Evolutionary conservation across 306 rosid genomes (phyloP).

Genomic region (Ziziphus jujuba): DNA sequence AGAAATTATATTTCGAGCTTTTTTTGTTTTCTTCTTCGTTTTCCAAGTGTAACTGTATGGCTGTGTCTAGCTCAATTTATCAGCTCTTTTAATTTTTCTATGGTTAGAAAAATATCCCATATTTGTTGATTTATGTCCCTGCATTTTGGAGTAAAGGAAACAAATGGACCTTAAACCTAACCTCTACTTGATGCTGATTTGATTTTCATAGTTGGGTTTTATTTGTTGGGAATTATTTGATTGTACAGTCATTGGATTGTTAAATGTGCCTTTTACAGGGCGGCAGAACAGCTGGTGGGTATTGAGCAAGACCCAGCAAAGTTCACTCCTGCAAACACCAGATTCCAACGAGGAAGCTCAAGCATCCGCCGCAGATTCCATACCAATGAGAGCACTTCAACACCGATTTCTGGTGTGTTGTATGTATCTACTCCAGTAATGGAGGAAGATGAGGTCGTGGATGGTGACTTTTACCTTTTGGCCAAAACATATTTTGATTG

Average conservation of each 20-base stretch:
- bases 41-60: not conserved
- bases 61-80: not conserved
- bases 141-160: not conserved
- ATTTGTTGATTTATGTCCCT: not conserved
- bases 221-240: not conserved
- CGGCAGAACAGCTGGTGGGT: conserved; percentile 86
- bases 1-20: too few species aligned
- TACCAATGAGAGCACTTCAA: conserved; percentile 50
- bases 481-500: conserved; percentile 91
- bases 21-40: not conserved
- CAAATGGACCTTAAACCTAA: not conserved
- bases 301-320: conserved; percentile 88
- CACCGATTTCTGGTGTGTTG: conserved; percentile 75
- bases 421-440: conserved; percentile 85
- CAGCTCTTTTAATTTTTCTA: too few species aligned
- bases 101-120: not conserved
- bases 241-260: not conserved
- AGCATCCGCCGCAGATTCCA: conserved; percentile 85
- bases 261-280: conserved; percentile 51
- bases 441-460: conserved; percentile 91
- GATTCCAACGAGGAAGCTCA: conserved; percentile 94
- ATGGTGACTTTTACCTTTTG: conserved; percentile 73
- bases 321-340: conserved; percentile 89
- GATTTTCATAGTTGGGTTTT: not conserved
- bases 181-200: not conserved